phyloP scores from a whole-genome alignment of 2,329 filamentous ascomycete species.

The Cytospora mali region DNA sequence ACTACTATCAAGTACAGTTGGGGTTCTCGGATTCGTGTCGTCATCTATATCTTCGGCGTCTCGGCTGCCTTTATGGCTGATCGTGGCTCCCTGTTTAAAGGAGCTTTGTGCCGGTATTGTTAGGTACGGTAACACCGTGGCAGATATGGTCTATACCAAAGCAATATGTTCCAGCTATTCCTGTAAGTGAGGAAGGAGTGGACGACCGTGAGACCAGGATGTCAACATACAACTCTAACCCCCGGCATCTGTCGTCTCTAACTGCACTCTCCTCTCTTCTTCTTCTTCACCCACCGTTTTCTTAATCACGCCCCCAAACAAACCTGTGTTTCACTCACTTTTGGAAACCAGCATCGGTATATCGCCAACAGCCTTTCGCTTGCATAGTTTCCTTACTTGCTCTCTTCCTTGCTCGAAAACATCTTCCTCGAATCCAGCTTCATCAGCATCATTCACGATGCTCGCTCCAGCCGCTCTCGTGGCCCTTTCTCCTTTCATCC shows the following conservation, averaged over 20 bases:
- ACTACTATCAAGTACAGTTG: no score
- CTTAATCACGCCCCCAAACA: background rate
- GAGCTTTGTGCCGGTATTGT: background rate
- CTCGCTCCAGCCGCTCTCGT: slow-evolving; percentile 12
- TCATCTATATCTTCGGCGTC: background rate
- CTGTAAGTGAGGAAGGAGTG: background rate
- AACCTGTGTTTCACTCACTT: background rate
- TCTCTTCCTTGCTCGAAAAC: background rate
- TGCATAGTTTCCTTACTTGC: background rate
- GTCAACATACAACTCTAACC: background rate
- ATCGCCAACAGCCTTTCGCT: background rate
- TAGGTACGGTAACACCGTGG: background rate
- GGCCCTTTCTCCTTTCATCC: slow-evolving; percentile 10
- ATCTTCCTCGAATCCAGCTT: background rate
- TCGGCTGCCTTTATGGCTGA: background rate
- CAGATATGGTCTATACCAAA: background rate
- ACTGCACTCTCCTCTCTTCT: background rate
- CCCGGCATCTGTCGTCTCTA: background rate
- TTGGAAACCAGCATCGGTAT: background rate
- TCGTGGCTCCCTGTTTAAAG: background rate
- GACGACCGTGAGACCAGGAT: background rate
- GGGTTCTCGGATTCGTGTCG: no score
- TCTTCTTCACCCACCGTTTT: background rate
- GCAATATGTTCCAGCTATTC: background rate
- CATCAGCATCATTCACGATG: slow-evolving; percentile 10